Conservation (phyloP, 1,139 yeast genomes). For the Debaryomyces coudertii region DNA sequence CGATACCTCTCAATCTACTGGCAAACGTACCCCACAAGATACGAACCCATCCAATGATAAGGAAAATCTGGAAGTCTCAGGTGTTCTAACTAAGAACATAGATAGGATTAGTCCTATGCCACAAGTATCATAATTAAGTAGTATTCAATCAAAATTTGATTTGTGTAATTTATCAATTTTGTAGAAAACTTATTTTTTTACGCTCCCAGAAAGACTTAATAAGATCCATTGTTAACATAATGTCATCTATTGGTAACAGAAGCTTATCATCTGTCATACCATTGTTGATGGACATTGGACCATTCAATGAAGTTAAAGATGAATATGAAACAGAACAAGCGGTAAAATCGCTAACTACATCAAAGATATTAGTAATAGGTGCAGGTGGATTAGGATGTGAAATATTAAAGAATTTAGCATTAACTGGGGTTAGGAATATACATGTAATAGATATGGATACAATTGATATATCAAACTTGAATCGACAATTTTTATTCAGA, state of each 20-base stretch:
- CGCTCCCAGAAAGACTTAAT: neutral
- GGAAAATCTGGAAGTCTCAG: slow-evolving; percentile 11
- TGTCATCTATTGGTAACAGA: slow-evolving; percentile 9
- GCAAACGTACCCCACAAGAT: neutral
- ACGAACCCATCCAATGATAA: slow-evolving; percentile 11
- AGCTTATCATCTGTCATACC: slow-evolving; percentile 25
- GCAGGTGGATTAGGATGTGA: slow-evolving; percentile 98
- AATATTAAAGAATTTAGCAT: slow-evolving; percentile 78
- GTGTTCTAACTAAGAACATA: neutral
- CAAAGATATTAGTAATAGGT: slow-evolving; percentile 65
- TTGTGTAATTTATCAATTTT: slow-evolving; percentile 3
- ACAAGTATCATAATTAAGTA: slow-evolving; percentile 2
- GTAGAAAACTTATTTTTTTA: neutral
- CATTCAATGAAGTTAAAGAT: slow-evolving; percentile 45
- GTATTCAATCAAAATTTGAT: neutral
- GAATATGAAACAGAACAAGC: slow-evolving; percentile 36
- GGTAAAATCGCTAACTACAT: slow-evolving; percentile 26
- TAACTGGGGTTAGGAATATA: slow-evolving; percentile 73
- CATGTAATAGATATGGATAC: slow-evolving; percentile 95
- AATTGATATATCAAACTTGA: slow-evolving; percentile 85
- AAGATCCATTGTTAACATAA: neutral
- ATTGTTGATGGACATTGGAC: slow-evolving; percentile 36
- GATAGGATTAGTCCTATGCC: neutral
- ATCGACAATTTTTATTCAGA: slow-evolving; percentile 86
- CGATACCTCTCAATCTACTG: neutral